Conservation (phyloP, 1,139 yeast genomes). For the Kluyveromyces marxianus region DNA sequence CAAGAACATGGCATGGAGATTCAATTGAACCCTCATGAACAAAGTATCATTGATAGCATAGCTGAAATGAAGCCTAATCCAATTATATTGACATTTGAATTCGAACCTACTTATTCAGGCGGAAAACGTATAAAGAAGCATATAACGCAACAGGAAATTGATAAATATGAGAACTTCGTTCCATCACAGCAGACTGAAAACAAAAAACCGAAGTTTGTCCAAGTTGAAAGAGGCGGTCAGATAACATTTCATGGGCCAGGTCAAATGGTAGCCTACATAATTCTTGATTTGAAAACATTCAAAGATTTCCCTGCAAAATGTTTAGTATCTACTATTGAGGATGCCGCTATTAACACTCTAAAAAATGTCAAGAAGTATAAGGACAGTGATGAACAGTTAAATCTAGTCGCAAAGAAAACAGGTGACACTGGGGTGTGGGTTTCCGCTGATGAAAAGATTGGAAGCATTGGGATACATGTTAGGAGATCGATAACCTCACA, state of each 20-base stretch:
- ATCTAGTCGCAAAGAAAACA: conserved; percentile 45
- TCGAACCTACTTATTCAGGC: conserved; percentile 79
- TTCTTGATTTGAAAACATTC: conserved; percentile 65
- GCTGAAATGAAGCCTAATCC: conserved; percentile 53
- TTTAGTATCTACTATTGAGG: conserved; percentile 65
- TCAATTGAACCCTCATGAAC: conserved; percentile 38
- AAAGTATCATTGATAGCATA: conserved; percentile 38
- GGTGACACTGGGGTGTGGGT: conserved; percentile 88
- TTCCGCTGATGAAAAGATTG: conserved; percentile 55
- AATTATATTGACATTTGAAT: conserved; percentile 68
- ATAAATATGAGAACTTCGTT: conserved; percentile 20
- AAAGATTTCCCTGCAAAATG: conserved; percentile 58
- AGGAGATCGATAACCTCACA: conserved; percentile 81
- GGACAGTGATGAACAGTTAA: conserved; percentile 25
- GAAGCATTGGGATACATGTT: conserved; percentile 85
- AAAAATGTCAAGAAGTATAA: conserved; percentile 24
- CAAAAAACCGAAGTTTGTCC: conserved; percentile 43
- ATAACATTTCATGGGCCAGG: conserved; percentile 97
- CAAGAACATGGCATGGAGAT: conserved; percentile 37
- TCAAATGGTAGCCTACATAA: conserved; percentile 79
- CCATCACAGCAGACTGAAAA: conserved; percentile 32
- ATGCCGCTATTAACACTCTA: conserved; percentile 51
- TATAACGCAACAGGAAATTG: conserved; percentile 33
- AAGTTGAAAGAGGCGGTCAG: conserved; percentile 91
- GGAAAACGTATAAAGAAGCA: conserved; percentile 68